These are phyloP conservation scores for Penicillium lagena DNA, from an alignment of 495 filamentous ascomycete species.

Conservation along the genomic window DNA sequence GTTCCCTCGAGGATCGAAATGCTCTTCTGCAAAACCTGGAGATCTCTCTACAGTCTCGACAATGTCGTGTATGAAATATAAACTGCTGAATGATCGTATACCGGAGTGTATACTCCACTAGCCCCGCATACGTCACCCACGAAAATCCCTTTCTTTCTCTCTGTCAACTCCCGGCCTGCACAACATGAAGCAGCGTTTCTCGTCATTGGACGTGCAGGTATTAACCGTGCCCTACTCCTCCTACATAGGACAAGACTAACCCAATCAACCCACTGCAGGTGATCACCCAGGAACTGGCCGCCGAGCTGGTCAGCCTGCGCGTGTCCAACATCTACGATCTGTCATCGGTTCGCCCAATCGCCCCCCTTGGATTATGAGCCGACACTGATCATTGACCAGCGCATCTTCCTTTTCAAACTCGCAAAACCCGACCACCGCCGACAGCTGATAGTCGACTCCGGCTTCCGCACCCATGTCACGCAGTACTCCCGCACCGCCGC, in stretches of 20 bases:
- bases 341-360: constrained; percentile 52
- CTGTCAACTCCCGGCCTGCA: constrained; percentile 1
- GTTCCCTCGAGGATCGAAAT: no score
- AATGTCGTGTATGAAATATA: no score
- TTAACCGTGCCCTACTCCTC: not conserved
- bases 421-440: constrained; percentile 80
- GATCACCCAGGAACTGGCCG: constrained; percentile 84
- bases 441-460: constrained; percentile 87
- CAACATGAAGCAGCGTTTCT: constrained; percentile 97
- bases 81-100: no score
- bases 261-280: constrained; percentile 46
- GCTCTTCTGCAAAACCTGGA: no score
- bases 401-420: constrained; percentile 90
- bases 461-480: constrained; percentile 93
- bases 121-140: constrained; percentile 48
- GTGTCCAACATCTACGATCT: constrained; percentile 94
- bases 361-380: not conserved
- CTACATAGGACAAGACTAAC: no score
- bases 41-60: no score
- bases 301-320: constrained; percentile 66
- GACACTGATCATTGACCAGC: constrained; percentile 27
- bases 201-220: constrained; percentile 85
- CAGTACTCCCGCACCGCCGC: constrained; percentile 81
- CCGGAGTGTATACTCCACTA: constrained; percentile 2
- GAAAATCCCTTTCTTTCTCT: constrained; percentile 25